Evolutionary conservation across 805 yeast species (phyloP).

Genomic region (Teunomyces stri): DNA sequence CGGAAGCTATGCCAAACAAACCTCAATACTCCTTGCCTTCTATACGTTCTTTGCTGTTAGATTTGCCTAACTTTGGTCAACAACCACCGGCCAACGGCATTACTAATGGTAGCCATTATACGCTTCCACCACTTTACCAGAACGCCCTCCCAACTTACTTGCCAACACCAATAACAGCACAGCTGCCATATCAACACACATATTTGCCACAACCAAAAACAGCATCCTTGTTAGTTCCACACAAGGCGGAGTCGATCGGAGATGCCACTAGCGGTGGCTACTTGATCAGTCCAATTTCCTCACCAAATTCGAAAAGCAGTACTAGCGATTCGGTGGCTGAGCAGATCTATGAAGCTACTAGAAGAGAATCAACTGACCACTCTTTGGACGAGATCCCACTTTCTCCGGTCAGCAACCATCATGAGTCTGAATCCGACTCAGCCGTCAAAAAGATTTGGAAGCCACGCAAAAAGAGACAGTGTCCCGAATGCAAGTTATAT

Average conservation of each 20-base stretch:
- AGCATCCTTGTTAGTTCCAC: not conserved
- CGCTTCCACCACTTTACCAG: constrained; percentile 1
- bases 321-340: constrained; percentile 2
- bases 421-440: constrained; percentile 2
- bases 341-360: constrained; percentile 1
- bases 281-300: constrained; percentile 14
- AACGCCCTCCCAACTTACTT: not conserved
- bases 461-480: constrained; percentile 65
- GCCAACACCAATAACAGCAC: constrained; percentile 2
- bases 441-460: constrained; percentile 25
- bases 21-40: constrained; percentile 26
- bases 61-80: constrained; percentile 21
- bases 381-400: not conserved
- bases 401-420: not conserved
- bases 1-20: constrained; percentile 4
- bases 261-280: constrained; percentile 2
- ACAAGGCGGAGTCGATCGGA: not conserved
- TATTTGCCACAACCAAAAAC: constrained; percentile 2
- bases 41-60: constrained; percentile 34
- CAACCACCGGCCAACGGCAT: not conserved
- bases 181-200: constrained; percentile 2
- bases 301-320: constrained; percentile 13
- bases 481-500: constrained; percentile 64
- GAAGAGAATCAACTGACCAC: not conserved
- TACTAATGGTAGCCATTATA: not conserved